These are phyloP conservation scores for Primulina huaijiensis DNA, from an alignment of 257 asterid species.

Conservation along the genomic window DNA sequence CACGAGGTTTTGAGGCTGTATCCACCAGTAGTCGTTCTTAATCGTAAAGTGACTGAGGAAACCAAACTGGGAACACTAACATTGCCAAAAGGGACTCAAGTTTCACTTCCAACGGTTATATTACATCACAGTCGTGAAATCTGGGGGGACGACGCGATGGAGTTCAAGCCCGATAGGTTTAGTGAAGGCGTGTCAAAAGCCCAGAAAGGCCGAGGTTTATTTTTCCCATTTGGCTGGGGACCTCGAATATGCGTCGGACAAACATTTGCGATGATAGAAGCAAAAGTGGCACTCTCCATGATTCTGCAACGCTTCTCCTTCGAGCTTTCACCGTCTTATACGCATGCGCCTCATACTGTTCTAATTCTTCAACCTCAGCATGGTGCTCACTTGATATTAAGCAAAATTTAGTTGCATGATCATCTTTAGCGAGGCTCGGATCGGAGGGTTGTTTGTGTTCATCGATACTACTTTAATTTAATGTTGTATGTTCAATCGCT, in stretches of 20 bases:
- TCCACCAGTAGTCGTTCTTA: background rate
- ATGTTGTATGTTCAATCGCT: too few relatives aligned
- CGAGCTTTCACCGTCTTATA: background rate
- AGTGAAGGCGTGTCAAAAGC: slow-evolving; percentile 18
- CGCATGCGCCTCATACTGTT: background rate
- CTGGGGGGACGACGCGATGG: slow-evolving; percentile 18
- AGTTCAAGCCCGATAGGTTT: slow-evolving; percentile 24
- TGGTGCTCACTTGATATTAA: background rate
- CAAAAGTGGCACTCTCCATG: background rate
- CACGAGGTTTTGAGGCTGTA: slow-evolving; percentile 16
- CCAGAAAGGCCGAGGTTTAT: background rate
- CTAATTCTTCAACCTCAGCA: background rate
- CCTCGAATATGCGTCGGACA: slow-evolving; percentile 4
- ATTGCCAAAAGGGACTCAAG: background rate
- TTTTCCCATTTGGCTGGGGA: slow-evolving; percentile 24
- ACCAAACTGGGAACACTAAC: slow-evolving; percentile 10
- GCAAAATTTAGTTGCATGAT: too few relatives aligned
- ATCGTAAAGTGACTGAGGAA: background rate
- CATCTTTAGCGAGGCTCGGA: too few relatives aligned
- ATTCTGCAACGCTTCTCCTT: background rate
- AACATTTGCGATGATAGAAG: background rate
- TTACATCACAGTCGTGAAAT: slow-evolving; percentile 1
- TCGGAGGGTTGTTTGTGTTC: too few relatives aligned
- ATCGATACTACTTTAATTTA: too few relatives aligned
- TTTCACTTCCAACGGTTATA: background rate